Evolutionary conservation across 1,284 basidiomycete species (phyloP).

Genomic region (Lignosus rhinocerotis): DNA sequence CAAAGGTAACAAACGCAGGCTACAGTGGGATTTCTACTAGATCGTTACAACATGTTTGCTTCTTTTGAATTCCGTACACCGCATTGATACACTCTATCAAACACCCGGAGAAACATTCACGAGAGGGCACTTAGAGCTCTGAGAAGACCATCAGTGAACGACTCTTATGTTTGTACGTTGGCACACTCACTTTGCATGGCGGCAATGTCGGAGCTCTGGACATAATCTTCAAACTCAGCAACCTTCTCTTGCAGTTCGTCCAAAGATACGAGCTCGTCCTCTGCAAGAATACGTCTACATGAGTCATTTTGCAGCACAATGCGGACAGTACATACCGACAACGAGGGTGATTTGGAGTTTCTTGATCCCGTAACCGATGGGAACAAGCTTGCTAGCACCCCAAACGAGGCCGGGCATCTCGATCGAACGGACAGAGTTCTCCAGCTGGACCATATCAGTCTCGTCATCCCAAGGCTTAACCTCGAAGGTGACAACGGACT

Average conservation of each 20-base stretch:
- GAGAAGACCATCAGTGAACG: not conserved
- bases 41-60: slow-evolving; percentile 24
- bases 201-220: slow-evolving; percentile 92
- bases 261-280: slow-evolving; percentile 93
- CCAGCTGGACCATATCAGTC: slow-evolving; percentile 92
- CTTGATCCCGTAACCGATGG: slow-evolving; percentile 92
- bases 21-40: slow-evolving; percentile 13
- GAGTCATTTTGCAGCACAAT: not conserved
- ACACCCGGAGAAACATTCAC: slow-evolving; percentile 6
- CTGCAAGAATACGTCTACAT: slow-evolving; percentile 37
- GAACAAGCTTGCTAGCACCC: slow-evolving; percentile 90
- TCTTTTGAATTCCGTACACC: slow-evolving; percentile 18
- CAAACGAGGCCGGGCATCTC: slow-evolving; percentile 93
- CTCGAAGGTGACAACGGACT: slow-evolving; percentile 95
- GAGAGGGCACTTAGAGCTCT: slow-evolving; percentile 15
- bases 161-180: not conserved
- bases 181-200: slow-evolving; percentile 81
- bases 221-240: slow-evolving; percentile 88
- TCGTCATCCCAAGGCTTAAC: slow-evolving; percentile 99
- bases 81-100: slow-evolving; percentile 9
- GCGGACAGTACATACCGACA: slow-evolving; percentile 67
- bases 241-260: slow-evolving; percentile 95
- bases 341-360: slow-evolving; percentile 96
- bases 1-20: not conserved
- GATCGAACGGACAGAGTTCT: slow-evolving; percentile 83